These are phyloP conservation scores for Flaveria trinervia DNA, from an alignment of 129 eudicot genomes.

Conservation along the genomic window DNA sequence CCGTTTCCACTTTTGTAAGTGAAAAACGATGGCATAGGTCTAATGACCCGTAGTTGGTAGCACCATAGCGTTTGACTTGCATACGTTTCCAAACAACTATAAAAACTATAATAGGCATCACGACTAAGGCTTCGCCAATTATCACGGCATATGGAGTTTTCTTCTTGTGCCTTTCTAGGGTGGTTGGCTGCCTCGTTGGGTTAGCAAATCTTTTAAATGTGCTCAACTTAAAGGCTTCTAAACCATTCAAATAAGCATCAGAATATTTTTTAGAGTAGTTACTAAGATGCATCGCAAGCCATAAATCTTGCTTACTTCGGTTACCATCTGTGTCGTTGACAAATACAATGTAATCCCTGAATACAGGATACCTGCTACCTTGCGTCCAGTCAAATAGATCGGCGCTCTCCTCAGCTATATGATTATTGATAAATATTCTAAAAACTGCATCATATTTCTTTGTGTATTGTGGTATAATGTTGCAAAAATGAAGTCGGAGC, in stretches of 20 bases:
- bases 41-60: neutral
- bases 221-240: slow-evolving; percentile 49
- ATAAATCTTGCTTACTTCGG: slow-evolving; percentile 22
- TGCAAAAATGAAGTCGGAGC: slow-evolving; percentile 50
- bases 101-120: neutral
- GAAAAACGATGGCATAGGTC: neutral
- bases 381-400: slow-evolving; percentile 27
- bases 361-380: slow-evolving; percentile 28
- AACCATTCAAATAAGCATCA: slow-evolving; percentile 42
- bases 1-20: neutral
- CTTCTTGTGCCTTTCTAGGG: neutral
- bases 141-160: neutral
- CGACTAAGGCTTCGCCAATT: neutral
- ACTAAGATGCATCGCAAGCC: slow-evolving; percentile 27
- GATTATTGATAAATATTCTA: slow-evolving; percentile 31
- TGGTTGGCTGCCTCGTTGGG: neutral
- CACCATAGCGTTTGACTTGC: neutral
- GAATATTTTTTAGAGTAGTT: neutral
- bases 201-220: slow-evolving; percentile 25
- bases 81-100: neutral
- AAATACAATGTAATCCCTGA: slow-evolving; percentile 29
- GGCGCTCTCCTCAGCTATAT: slow-evolving; percentile 21
- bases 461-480: slow-evolving; percentile 18
- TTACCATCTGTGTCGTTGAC: neutral
- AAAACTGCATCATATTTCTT: slow-evolving; percentile 5